phyloP scores from a whole-genome alignment of 192 early-diverging fungal genomes.

The Rhizophagus prolifer region DNA sequence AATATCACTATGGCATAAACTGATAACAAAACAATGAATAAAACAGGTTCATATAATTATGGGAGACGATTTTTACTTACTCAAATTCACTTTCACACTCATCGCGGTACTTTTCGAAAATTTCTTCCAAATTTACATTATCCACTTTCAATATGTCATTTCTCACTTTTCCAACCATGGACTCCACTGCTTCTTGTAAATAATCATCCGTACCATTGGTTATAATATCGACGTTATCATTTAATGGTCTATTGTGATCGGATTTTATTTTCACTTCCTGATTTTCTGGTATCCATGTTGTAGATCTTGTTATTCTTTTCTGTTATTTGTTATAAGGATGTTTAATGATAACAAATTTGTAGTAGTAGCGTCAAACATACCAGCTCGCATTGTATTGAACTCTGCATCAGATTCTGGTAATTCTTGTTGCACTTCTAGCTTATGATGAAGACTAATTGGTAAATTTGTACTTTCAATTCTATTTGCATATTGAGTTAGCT shows the following conservation, averaged over 20 bases:
- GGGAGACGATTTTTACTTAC: slow-evolving; percentile 8
- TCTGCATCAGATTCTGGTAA: slow-evolving; percentile 19
- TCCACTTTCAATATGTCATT: slow-evolving; percentile 10
- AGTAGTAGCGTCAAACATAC: slow-evolving; percentile 21
- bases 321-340: slow-evolving; percentile 8
- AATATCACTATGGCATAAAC: slow-evolving; percentile 22
- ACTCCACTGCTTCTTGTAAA: slow-evolving; percentile 15
- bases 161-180: slow-evolving; percentile 18
- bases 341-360: slow-evolving; percentile 28
- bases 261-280: background rate
- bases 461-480: slow-evolving; percentile 11
- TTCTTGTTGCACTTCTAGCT: slow-evolving; percentile 19
- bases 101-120: slow-evolving; percentile 24
- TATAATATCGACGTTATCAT: background rate
- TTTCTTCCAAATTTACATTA: slow-evolving; percentile 20
- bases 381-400: slow-evolving; percentile 12
- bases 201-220: slow-evolving; percentile 20
- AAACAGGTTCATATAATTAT: slow-evolving; percentile 16
- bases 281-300: background rate
- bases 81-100: slow-evolving; percentile 20
- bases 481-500: slow-evolving; percentile 30
- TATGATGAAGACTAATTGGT: slow-evolving; percentile 14
- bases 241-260: background rate
- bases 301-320: background rate
- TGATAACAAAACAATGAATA: slow-evolving; percentile 14